Conservation (phyloP, 495 filamentous ascomycete species). For the Corynascus novoguineensis region DNA sequence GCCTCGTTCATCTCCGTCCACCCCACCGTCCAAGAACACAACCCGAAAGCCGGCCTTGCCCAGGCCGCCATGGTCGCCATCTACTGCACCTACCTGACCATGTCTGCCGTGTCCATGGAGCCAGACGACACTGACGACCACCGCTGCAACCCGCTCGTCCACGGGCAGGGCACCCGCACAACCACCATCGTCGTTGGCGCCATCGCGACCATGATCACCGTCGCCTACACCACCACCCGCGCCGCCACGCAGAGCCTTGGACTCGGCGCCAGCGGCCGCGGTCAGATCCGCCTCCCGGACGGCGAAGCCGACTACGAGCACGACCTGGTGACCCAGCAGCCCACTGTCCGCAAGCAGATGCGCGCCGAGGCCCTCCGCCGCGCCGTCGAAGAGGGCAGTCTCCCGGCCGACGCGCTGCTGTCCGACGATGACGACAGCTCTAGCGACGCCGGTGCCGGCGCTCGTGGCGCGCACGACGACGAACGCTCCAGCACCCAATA, state of each 20-base stretch:
- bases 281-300: conserved; percentile 45
- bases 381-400: conserved; percentile 82
- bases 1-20: conserved; percentile 84
- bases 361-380: conserved; percentile 82
- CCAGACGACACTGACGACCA: conserved; percentile 71
- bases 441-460: conserved; percentile 41
- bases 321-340: conserved; percentile 84
- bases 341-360: conserved; percentile 77
- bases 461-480: conserved; percentile 60
- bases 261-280: conserved; percentile 50
- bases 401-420: conserved; percentile 86
- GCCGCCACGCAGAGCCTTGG: conserved; percentile 93
- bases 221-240: conserved; percentile 95
- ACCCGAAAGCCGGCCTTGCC: conserved; percentile 86
- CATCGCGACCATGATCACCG: conserved; percentile 92
- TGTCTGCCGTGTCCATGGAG: conserved; percentile 98
- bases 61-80: conserved; percentile 96
- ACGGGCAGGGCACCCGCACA: conserved; percentile 82
- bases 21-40: conserved; percentile 83
- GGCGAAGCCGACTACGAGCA: conserved; percentile 62
- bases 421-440: conserved; percentile 56
- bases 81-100: conserved; percentile 97
- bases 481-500: conserved; percentile 88
- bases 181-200: conserved; percentile 87
- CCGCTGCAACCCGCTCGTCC: conserved; percentile 87